Conservation (phyloP, 2,329 filamentous ascomycete species). For the Botrytis deweyae region DNA sequence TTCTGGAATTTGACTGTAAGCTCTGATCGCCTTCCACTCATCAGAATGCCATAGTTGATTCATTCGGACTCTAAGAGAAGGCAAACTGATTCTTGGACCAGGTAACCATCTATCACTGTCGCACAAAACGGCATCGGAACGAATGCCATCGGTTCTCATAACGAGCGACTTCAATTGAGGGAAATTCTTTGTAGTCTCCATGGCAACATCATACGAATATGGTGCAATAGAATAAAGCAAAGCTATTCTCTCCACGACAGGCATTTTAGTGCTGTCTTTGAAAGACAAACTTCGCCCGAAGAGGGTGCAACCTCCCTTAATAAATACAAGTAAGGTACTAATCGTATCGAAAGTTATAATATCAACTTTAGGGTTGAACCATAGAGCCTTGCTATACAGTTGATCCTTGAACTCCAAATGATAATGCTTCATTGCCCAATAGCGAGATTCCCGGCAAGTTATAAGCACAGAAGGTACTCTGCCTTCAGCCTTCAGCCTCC, state of each 20-base stretch:
- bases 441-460: slow-evolving; percentile 1
- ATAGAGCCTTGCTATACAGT: background rate
- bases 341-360: background rate
- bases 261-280: background rate
- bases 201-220: rapidly evolving
- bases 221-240: rapidly evolving
- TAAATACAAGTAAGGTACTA: background rate
- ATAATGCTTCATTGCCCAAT: slow-evolving; percentile 7
- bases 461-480: background rate
- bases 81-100: background rate
- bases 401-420: background rate
- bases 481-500: background rate
- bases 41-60: background rate
- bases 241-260: background rate
- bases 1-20: background rate
- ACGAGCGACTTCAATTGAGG: background rate
- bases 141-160: background rate
- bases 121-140: too few relatives aligned
- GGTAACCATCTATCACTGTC: background rate
- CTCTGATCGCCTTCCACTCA: background rate
- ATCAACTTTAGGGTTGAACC: background rate
- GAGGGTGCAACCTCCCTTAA: background rate
- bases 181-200: background rate
- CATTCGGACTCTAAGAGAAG: background rate
- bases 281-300: rapidly evolving